phyloP scores from a whole-genome alignment of 2,329 filamentous ascomycete genomes.

The Neofusicoccum cordaticola region DNA sequence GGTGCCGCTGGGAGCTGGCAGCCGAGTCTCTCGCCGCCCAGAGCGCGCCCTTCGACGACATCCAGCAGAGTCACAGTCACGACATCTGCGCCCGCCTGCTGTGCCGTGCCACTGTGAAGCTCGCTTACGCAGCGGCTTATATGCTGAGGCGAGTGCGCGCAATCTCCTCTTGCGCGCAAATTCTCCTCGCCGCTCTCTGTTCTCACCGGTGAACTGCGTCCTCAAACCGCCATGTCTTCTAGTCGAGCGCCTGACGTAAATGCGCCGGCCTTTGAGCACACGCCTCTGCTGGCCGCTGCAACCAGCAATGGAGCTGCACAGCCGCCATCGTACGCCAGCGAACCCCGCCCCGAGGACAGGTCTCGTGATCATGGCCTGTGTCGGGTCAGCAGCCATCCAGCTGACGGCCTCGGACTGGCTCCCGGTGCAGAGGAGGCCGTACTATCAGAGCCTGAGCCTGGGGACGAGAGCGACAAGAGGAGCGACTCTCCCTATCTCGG shows the following conservation, averaged over 20 bases:
- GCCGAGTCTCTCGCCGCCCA: neutral
- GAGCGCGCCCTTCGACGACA: constrained; percentile 1
- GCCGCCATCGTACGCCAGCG: neutral
- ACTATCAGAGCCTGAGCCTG: neutral
- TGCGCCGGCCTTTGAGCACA: constrained; percentile 1
- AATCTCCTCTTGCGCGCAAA: neutral
- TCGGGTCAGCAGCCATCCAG: constrained; percentile 5
- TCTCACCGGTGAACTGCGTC: neutral
- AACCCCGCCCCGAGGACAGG: neutral
- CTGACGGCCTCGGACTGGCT: constrained; percentile 26
- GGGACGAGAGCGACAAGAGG: constrained; percentile 26
- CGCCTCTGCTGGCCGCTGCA: constrained; percentile 3
- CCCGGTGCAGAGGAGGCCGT: constrained; percentile 24
- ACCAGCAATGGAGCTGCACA: neutral
- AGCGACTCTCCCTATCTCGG: constrained; percentile 24
- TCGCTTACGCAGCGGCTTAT: constrained; percentile 2
- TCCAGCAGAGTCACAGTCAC: neutral
- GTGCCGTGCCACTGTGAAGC: neutral
- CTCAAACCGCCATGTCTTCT: neutral
- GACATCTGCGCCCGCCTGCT: neutral
- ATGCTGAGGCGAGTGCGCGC: neutral
- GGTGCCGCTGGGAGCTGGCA: neutral
- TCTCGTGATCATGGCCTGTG: neutral
- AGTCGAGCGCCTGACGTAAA: neutral
- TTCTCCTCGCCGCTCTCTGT: neutral